phyloP scores from a whole-genome alignment of 208 protist genomes.

The Novymonas esmeraldas region DNA sequence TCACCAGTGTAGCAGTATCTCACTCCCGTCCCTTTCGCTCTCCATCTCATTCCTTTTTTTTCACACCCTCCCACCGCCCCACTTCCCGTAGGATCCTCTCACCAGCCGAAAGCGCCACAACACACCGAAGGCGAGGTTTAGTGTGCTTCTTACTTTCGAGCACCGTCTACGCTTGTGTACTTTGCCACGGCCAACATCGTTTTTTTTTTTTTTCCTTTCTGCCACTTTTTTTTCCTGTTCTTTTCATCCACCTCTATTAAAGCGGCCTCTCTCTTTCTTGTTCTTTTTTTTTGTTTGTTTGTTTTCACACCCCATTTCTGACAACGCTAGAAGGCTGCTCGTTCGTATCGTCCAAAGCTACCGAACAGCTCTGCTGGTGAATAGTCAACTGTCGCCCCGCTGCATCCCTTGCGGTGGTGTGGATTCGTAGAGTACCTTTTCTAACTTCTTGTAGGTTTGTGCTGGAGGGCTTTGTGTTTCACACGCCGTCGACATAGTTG shows the following conservation, averaged over 20 bases:
- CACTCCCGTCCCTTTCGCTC: too few species aligned
- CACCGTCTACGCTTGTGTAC: not conserved
- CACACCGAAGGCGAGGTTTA: too few species aligned
- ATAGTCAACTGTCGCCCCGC: not conserved
- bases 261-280: not conserved
- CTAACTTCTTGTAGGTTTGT: not conserved
- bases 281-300: conserved; percentile 1
- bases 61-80: too few species aligned
- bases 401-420: not conserved
- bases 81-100: too few species aligned
- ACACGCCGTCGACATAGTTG: not conserved
- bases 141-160: not conserved
- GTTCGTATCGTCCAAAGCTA: not conserved
- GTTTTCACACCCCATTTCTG: too few species aligned
- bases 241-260: conserved; percentile 2
- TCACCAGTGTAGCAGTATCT: too few species aligned
- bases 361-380: not conserved
- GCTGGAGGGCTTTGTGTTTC: not conserved
- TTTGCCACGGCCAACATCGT: not conserved
- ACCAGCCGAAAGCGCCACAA: too few species aligned
- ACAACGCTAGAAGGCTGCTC: not conserved
- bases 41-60: too few species aligned
- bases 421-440: not conserved
- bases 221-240: not conserved
- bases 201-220: conserved; percentile 3